Evolutionary conservation across 768 basidiomycete genomes (phyloP).

Genomic region (Suillus discolor): DNA sequence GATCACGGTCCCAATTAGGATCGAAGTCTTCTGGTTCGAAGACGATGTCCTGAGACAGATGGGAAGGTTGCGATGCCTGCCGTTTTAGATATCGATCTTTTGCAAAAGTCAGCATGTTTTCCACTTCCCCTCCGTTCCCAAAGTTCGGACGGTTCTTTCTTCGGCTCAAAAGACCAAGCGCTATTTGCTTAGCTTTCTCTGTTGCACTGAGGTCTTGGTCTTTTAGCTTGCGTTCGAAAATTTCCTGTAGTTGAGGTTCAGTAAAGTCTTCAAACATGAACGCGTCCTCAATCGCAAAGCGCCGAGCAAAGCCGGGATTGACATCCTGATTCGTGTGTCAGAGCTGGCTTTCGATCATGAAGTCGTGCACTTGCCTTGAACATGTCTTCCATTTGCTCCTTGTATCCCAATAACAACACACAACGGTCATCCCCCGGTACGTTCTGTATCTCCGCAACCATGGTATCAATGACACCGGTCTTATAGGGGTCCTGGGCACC

Average conservation of each 20-base stretch:
- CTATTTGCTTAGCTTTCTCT: conserved; percentile 55
- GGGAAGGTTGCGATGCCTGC: conserved; percentile 25
- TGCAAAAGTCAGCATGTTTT: conserved; percentile 55
- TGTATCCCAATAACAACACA: conserved; percentile 66
- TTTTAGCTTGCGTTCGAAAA: conserved; percentile 58
- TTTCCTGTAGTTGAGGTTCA: conserved; percentile 50
- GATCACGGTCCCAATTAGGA: conserved; percentile 53
- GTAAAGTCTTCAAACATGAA: conserved; percentile 72
- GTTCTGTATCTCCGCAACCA: conserved; percentile 74
- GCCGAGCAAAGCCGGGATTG: conserved; percentile 65
- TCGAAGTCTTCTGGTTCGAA: conserved; percentile 61
- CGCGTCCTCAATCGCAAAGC: conserved; percentile 68
- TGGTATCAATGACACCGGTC: conserved; percentile 72
- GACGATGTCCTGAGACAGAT: conserved; percentile 22
- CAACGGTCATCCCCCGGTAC: conserved; percentile 71
- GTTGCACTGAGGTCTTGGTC: conserved; percentile 60
- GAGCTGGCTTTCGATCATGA: not conserved
- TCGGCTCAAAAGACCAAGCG: conserved; percentile 46
- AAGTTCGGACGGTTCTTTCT: conserved; percentile 55
- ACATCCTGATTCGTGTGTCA: conserved; percentile 50
- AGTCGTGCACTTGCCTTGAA: conserved; percentile 51
- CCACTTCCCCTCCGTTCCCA: conserved; percentile 66
- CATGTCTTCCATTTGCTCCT: conserved; percentile 71
- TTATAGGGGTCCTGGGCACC: conserved; percentile 53
- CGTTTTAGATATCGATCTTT: conserved; percentile 52